Evolutionary conservation across 106 monocot species (phyloP).

Genomic region (Dendrobium chrysotoxum): DNA sequence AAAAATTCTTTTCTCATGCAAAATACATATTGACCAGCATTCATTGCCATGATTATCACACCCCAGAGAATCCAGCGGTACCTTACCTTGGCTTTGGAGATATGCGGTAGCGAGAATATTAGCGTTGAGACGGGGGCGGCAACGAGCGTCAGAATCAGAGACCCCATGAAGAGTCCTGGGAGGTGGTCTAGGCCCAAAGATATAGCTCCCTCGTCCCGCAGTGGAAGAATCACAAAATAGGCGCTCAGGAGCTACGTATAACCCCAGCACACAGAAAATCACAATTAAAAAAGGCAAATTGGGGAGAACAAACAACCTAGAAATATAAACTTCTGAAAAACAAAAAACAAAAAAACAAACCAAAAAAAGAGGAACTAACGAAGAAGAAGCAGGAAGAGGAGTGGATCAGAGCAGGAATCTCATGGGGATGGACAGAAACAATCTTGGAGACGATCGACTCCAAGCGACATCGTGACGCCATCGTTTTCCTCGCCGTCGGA

Average conservation of each 20-base stretch:
- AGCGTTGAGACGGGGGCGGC: slow-evolving; percentile 82
- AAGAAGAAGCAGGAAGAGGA: slow-evolving; percentile 92
- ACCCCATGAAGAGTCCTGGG: slow-evolving; percentile 73
- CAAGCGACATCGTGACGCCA: slow-evolving; percentile 30
- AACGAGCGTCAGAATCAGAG: slow-evolving; percentile 64
- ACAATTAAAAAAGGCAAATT: not conserved
- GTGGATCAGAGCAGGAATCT: slow-evolving; percentile 62
- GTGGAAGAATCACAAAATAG: slow-evolving; percentile 81
- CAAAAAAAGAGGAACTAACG: slow-evolving; percentile 27
- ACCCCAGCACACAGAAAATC: not conserved
- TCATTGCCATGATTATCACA: not conserved
- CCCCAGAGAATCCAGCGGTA: not conserved
- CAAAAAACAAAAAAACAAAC: not conserved
- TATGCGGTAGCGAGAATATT: slow-evolving; percentile 66
- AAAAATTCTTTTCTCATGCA: no score
- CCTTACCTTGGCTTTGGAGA: slow-evolving; percentile 65
- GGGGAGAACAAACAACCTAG: not conserved
- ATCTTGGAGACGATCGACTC: slow-evolving; percentile 45
- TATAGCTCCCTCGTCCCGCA: slow-evolving; percentile 89
- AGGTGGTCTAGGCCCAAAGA: slow-evolving; percentile 67
- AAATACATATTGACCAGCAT: not conserved
- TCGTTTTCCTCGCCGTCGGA: not conserved
- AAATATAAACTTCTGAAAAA: no score
- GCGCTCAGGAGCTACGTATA: slow-evolving; percentile 46
- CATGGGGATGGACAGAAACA: slow-evolving; percentile 71